phyloP scores from a whole-genome alignment of 257 asterid genomes.

The Avicennia marina region DNA sequence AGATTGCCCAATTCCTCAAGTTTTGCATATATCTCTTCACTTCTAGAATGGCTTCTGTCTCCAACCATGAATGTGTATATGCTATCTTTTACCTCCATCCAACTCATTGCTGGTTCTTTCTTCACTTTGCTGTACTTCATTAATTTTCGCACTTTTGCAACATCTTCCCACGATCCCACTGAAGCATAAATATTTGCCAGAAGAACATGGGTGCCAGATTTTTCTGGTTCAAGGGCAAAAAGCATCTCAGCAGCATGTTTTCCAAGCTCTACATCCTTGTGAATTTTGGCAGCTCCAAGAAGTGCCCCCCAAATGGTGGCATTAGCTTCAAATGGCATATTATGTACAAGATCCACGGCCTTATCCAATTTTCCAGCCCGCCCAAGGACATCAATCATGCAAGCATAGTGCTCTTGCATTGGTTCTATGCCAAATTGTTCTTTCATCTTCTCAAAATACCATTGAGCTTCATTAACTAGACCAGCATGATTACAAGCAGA shows the following conservation, averaged over 20 bases:
- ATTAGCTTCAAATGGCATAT: constrained; percentile 71
- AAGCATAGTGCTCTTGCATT: constrained; percentile 73
- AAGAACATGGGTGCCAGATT: constrained; percentile 69
- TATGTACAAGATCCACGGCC: constrained; percentile 43
- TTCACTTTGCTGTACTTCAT: constrained; percentile 67
- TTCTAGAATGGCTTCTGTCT: constrained; percentile 55
- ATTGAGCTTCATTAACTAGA: constrained; percentile 55
- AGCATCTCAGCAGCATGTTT: constrained; percentile 58
- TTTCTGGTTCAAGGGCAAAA: constrained; percentile 56
- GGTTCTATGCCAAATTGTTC: constrained; percentile 50
- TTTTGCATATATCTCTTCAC: constrained; percentile 54
- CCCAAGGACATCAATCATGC: constrained; percentile 83
- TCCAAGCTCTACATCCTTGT: constrained; percentile 64
- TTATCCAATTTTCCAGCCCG: constrained; percentile 64
- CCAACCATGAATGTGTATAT: constrained; percentile 73
- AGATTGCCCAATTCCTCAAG: constrained; percentile 52
- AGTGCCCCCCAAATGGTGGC: constrained; percentile 72
- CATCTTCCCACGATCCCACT: constrained; percentile 62
- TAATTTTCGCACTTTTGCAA: constrained; percentile 41
- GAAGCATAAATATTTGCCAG: constrained; percentile 74
- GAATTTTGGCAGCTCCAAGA: constrained; percentile 74
- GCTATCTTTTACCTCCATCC: constrained; percentile 70
- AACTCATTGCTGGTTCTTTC: constrained; percentile 88
- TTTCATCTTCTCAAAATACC: constrained; percentile 51
- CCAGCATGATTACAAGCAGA: constrained; percentile 82